Evolutionary conservation across 495 filamentous ascomycete genomes (phyloP), one percentile per base, ranked within the genome.

Genomic region (Alectoria sarmentosa): DNA sequence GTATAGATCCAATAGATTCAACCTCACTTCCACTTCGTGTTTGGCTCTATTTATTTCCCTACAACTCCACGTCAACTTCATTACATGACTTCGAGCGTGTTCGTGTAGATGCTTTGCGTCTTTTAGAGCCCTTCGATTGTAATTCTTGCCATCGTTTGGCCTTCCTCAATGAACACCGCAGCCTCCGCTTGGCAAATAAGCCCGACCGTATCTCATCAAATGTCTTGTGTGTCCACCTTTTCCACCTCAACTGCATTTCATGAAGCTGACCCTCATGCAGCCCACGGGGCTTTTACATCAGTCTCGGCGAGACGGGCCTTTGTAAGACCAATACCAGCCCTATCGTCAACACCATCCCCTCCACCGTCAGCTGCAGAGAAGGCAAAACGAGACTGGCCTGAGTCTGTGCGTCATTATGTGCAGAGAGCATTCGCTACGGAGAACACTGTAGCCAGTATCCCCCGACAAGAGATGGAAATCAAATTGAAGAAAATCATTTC

Each of bases 401-500:
- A 84, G 30, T 80, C 84, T 7, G 89, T 97, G 52, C 89, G 91
- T 56, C 73, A 78, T 58, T 97, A 96, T 70, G 92, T 96, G 19
- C 88, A 90, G 70, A 85, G 92, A 60, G 86, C 89, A 26, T 96
- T 97, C 74, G 87, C 86, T 14, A 80, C 84, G 10, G 84, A 85
- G 52, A 87, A 91, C 69, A 76, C 83, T 26, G 79, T 90, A 61
- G 66, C 82, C n/a, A 83, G 83, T 58, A 84, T 96, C 32, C 73
- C 74, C 58, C 79, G 78, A 63, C 68, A 78, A 44, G 90, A 94
- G 38, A 90, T 96, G 82, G 88, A 96, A 71, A 77, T 78, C 62
- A 95, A 91, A 69, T 77, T 98, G 60, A 96, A 93, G 76, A 73
- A 88, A 30, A 86, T 91, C 69, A 98, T 99, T 69, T 88, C 88